Percentiles rank a stretch among this genome's conserved stretches.
phyloP scores from a whole-genome alignment of 2,329 filamentous ascomycete genomes.

The Fusarium chuoi region DNA sequence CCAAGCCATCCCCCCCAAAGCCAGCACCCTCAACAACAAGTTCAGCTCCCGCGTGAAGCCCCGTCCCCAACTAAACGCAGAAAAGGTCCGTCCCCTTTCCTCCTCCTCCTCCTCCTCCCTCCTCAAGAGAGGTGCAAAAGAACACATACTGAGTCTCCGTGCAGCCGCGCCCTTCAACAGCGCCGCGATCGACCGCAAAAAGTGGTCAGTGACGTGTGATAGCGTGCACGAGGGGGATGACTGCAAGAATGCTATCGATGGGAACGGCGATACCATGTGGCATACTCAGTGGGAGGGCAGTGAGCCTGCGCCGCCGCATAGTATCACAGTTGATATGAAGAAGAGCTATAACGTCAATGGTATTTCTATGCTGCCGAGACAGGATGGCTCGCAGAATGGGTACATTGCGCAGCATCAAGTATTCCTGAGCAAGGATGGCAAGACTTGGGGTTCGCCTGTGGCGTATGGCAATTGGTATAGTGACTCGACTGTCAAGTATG shows the following conservation, averaged over 20 bases:
- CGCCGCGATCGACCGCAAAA: conserved; percentile 6
- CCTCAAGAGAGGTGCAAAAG: not conserved
- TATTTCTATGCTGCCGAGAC: conserved; percentile 27
- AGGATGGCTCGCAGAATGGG: conserved; percentile 12
- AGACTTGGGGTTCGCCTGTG: conserved; percentile 17
- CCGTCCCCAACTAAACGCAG: not conserved
- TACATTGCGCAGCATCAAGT: conserved; percentile 18
- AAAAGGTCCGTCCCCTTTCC: conserved; percentile 7
- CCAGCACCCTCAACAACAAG: not conserved
- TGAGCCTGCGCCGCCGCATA: conserved; percentile 22
- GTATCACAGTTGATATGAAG: conserved; percentile 24
- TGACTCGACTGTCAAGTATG: conserved; percentile 19
- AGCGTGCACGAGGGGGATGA: conserved; percentile 10
- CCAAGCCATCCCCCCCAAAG: conserved; percentile 6
- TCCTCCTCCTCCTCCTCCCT: not conserved
- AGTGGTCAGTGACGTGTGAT: conserved; percentile 25
- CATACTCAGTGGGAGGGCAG: conserved; percentile 16
- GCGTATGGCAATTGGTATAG: conserved; percentile 28
- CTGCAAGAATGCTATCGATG: conserved; percentile 21
- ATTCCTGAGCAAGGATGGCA: conserved; percentile 13
- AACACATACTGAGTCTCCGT: conserved; percentile 11
- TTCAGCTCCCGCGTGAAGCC: not conserved
- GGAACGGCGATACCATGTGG: not conserved
- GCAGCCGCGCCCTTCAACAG: conserved; percentile 14
- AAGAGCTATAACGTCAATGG: conserved; percentile 22